A percentile compares a stretch with the other conserved stretches of the same genome.
These are phyloP conservation scores for Penicillium parvum DNA, from an alignment of 495 filamentous ascomycete species.

Conservation along the genomic window DNA sequence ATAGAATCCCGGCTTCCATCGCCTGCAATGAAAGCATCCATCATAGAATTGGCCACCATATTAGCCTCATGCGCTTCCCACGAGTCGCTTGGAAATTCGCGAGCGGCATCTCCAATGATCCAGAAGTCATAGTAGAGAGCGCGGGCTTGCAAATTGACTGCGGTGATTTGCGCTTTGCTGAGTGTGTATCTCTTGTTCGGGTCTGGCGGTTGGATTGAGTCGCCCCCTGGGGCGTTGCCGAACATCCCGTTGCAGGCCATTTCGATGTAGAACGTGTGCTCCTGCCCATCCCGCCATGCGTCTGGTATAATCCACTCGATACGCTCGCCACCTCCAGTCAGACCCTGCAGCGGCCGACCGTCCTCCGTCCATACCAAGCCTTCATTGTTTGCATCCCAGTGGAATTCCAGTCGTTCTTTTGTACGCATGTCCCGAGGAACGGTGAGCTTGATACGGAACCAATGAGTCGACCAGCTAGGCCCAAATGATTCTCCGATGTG, in stretches of 20 bases:
- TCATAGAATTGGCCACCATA: constrained; percentile 77
- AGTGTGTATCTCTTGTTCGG: constrained; percentile 77
- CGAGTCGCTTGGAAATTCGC: constrained; percentile 72
- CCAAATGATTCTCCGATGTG: constrained; percentile 76
- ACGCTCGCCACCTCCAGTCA: constrained; percentile 89
- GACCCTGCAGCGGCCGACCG: constrained; percentile 82
- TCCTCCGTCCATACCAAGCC: constrained; percentile 86
- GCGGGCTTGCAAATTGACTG: constrained; percentile 79
- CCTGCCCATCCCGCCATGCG: constrained; percentile 73
- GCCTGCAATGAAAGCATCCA: constrained; percentile 80
- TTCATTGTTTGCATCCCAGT: constrained; percentile 93
- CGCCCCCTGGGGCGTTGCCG: constrained; percentile 81
- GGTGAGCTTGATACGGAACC: constrained; percentile 79
- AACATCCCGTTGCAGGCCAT: constrained; percentile 99
- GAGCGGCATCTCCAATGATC: constrained; percentile 85
- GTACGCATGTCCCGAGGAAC: constrained; percentile 67
- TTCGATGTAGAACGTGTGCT: constrained; percentile 89
- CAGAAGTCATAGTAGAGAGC: constrained; percentile 87
- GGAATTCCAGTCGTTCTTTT: constrained; percentile 80
- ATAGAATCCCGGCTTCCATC: constrained; percentile 71
- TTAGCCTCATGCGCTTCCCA: constrained; percentile 86
- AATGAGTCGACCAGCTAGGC: constrained; percentile 97
- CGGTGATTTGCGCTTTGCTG: constrained; percentile 76
- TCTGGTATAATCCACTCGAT: constrained; percentile 86
- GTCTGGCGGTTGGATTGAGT: constrained; percentile 82